Evolutionary conservation across 148 eudicot species (phyloP).

Genomic region (Vaccinium vitisidaea): DNA sequence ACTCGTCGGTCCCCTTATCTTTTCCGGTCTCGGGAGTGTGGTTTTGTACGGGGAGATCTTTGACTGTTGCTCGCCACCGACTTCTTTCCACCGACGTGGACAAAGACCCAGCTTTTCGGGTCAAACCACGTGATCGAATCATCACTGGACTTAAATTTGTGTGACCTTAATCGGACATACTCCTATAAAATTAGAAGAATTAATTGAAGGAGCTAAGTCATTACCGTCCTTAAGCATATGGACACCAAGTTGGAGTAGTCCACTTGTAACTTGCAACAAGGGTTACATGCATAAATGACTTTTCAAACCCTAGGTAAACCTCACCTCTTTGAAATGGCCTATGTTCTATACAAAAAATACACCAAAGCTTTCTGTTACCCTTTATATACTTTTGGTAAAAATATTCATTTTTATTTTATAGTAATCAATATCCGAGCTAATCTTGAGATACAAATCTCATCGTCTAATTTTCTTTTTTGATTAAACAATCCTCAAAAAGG

Average conservation of each 20-base stretch:
- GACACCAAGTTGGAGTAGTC: neutral
- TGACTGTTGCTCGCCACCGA: constrained; percentile 18
- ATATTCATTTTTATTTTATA: no score
- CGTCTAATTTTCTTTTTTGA: no score
- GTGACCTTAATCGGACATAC: neutral
- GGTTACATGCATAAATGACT: neutral
- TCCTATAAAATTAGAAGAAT: no score
- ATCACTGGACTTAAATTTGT: neutral
- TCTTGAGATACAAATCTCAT: no score
- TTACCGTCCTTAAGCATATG: neutral
- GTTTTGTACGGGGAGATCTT: neutral
- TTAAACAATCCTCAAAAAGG: no score
- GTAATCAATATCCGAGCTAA: no score
- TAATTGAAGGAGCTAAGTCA: no score
- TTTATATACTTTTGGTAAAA: neutral
- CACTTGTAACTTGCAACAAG: neutral
- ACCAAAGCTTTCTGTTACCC: no score
- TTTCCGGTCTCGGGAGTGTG: no score
- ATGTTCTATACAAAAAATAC: neutral
- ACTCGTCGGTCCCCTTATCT: no score
- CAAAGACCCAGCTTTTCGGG: constrained; percentile 19
- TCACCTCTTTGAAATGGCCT: neutral
- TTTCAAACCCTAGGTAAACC: neutral
- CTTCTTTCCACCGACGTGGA: constrained; percentile 16
- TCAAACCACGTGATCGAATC: constrained; percentile 21